These are phyloP conservation scores for Boletus eberwhitei DNA, from an alignment of 768 basidiomycete genomes.

Conservation along the genomic window DNA sequence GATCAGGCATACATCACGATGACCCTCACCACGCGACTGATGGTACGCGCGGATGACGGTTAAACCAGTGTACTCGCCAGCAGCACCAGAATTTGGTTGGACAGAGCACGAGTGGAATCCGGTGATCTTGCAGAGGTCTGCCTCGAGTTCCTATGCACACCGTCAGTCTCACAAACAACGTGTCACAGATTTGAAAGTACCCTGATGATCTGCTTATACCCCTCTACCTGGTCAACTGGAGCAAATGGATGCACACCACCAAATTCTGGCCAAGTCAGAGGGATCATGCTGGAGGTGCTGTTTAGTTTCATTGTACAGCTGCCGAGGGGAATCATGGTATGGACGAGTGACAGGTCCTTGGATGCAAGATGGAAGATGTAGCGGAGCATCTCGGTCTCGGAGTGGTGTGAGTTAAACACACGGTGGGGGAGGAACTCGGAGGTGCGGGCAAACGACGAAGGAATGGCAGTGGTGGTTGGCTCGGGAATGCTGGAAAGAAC, in stretches of 20 bases:
- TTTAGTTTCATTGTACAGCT: conserved; percentile 99
- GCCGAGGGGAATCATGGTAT: conserved; percentile 94
- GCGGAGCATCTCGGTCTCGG: conserved; percentile 97
- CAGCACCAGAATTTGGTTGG: conserved; percentile 99
- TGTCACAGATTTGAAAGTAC: conserved; percentile 32
- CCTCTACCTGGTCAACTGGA: conserved; percentile 83
- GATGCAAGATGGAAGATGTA: conserved; percentile 92
- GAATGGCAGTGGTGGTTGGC: conserved; percentile 43
- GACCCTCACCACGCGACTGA: conserved; percentile 77
- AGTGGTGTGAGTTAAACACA: conserved; percentile 95
- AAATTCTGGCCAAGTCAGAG: conserved; percentile 93
- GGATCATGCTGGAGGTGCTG: conserved; percentile 97
- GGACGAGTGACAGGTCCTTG: conserved; percentile 92
- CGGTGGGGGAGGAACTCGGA: conserved; percentile 79
- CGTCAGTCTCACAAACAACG: conserved; percentile 7
- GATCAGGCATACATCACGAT: conserved; percentile 90
- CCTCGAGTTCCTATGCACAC: conserved; percentile 74
- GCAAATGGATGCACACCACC: conserved; percentile 89
- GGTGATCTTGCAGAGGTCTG: conserved; percentile 88
- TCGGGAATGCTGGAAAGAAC: conserved; percentile 48
- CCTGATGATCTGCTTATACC: conserved; percentile 80
- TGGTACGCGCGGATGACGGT: conserved; percentile 94
- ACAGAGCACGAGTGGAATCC: conserved; percentile 95
- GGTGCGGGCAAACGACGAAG: conserved; percentile 52
- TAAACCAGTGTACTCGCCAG: conserved; percentile 96